phyloP scores from a whole-genome alignment of 192 early-diverging fungal genomes.

The Spizellomyces sp. region DNA sequence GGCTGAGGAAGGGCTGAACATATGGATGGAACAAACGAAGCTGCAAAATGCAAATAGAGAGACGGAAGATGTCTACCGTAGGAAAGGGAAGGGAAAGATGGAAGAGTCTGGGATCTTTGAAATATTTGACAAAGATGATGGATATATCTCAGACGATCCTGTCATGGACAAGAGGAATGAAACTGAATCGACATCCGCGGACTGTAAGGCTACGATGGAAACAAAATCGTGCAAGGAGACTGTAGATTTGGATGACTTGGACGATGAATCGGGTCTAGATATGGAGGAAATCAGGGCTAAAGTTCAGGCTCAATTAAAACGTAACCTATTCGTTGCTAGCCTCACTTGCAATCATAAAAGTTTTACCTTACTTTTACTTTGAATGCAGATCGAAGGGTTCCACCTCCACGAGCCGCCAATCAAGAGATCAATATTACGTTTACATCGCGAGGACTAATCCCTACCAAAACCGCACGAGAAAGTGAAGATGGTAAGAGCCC shows the following conservation, averaged over 20 bases:
- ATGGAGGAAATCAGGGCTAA: constrained; percentile 48
- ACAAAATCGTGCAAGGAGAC: neutral
- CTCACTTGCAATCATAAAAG: neutral
- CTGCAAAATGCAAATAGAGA: neutral
- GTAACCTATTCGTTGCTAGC: neutral
- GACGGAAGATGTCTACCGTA: neutral
- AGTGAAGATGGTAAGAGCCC: constrained; percentile 49
- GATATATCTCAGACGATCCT: neutral
- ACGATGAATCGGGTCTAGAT: constrained; percentile 48
- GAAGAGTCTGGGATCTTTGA: constrained; percentile 6
- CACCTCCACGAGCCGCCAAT: constrained; percentile 15
- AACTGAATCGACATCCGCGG: neutral
- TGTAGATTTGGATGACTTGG: constrained; percentile 23
- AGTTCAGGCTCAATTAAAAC: constrained; percentile 41
- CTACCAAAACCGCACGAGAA: constrained; percentile 55
- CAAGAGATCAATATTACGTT: constrained; percentile 43
- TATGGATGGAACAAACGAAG: constrained; percentile 21
- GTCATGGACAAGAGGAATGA: neutral
- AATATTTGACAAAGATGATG: constrained; percentile 36
- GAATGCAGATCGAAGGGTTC: neutral
- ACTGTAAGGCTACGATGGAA: neutral
- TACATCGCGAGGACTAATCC: constrained; percentile 46
- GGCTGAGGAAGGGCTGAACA: constrained; percentile 32
- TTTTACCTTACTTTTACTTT: constrained; percentile 2
- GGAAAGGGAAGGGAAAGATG: constrained; percentile 10